Evolutionary conservation across 441 rosid species (phyloP), one percentile per base, ranked within the genome.

Genomic region (Melastoma candidum): DNA sequence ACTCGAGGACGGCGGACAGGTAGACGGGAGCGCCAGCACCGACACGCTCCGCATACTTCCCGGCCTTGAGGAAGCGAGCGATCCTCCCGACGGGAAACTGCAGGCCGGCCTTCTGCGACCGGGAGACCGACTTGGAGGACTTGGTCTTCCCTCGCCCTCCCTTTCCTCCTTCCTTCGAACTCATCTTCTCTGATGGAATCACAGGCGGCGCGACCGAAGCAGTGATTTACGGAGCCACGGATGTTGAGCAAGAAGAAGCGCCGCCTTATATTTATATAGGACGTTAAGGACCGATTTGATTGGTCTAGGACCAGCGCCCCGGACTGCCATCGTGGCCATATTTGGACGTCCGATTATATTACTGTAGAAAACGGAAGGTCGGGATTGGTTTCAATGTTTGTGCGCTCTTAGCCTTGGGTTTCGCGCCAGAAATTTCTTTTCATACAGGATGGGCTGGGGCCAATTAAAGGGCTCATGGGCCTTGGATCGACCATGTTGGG

Each of bases 21-120:
- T 60, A 60, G 57, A 60, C 64, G 36, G 64, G 64, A 39, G 64
- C 64, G 17, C 64, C 64, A 11, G 64, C 64, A 7, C 64, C 64
- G 2, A 60, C 64, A 1, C 64, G 64, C 47, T 60, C 64, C n/a
- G 64, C 64, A 46, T 60, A 60, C 56, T 52, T 60, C 41, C 64
- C 64, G 11, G 57, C 64, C 58, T 60, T 60, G 51, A 60, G 64
- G 64, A 60, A 60, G 24, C 64, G 57, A 7, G 64, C 64, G 13
- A 60, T 60, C 58, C 64, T 60, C 0, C 64, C 64, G 12, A 60
- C 64, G 26, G 64, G 64, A 51, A 60, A 60, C 57, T 60, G 64
- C 26, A 60, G 50, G 29, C 64, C 64, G 25, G 64, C 64, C 64
- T 12, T 17, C 56, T 32, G 45, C 46, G 56, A 52, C 26, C 56